These are phyloP conservation scores for Vigna angularis DNA, from an alignment of 306 rosid genomes.

Conservation along the genomic window DNA sequence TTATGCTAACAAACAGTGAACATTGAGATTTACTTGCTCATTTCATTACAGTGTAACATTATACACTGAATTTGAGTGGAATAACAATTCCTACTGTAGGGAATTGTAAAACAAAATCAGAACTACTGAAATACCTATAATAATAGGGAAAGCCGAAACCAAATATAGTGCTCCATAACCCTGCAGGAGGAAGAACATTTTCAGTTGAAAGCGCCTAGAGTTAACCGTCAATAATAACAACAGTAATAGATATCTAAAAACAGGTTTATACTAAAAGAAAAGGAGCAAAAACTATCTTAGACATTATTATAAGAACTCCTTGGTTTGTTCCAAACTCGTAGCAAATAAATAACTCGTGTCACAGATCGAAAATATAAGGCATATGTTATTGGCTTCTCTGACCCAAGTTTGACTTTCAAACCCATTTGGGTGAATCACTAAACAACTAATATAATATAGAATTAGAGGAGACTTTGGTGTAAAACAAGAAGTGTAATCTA, in stretches of 20 bases:
- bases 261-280: no score
- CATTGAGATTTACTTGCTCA: slow-evolving; percentile 26
- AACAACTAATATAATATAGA: no score
- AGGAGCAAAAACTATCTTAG: no score
- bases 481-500: no score
- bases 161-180: slow-evolving; percentile 95
- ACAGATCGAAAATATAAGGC: no score
- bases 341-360: no score
- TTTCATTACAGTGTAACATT: slow-evolving; percentile 42
- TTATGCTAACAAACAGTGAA: not conserved
- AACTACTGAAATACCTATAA: slow-evolving; percentile 92
- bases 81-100: slow-evolving; percentile 67
- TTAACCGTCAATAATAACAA: slow-evolving; percentile 5
- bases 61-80: slow-evolving; percentile 38
- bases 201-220: slow-evolving; percentile 42
- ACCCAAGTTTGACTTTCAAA: no score
- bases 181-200: slow-evolving; percentile 64
- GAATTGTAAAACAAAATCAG: slow-evolving; percentile 87
- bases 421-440: no score
- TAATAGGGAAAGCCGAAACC: slow-evolving; percentile 89
- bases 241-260: not conserved
- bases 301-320: no score
- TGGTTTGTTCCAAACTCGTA: no score
- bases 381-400: no score
- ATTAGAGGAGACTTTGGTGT: no score